Base-by-base conservation (phyloP, 2,329 filamentous ascomycete genomes). In the Cercospora zeae-maydis region DNA sequence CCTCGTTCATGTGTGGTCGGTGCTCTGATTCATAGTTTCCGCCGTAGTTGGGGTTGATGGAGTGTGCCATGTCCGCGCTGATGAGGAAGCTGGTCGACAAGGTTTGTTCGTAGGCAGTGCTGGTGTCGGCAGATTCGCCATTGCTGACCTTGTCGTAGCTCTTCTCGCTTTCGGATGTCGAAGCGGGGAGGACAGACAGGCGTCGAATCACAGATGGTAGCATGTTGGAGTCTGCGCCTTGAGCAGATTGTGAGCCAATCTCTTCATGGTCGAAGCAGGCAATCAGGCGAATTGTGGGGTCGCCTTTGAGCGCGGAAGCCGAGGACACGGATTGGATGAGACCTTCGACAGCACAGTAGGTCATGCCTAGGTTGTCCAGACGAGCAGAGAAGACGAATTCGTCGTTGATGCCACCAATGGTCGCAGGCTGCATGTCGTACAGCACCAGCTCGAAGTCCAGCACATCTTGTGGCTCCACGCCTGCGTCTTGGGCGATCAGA, bases 201-300 rank as follows among this genome's bases (percentile, higher is more conserved):
- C 95, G 90, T 65, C 91, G 89, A 59, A 98, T 84, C 52, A 98
- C 88, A 24, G 91, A 86, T 1, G 95, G 93, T 16, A 99, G 84
- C 62, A 96, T 84, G 78, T 96, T 96, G 4, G 92, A 96, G 78
- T 96, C 88, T 16, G 95, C 95, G 65, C 95, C 95, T 74, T 99
- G 95, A 4, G 93, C 93, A 2, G 92, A 96, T 62, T 86, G 88
- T 65, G 91, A 96, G 59, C 95, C 95, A 73, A 99, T 95, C 76
- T 99, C 95, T 78, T 99, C 95, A 79, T 99, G 93, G 75, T 99
- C 95, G 76, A 99, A 99, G 78, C 93, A 91, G 36, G 92, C 89
- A 69, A 96, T 89, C n/a, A 99, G 82, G 51, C 95, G 91, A 73
- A 98, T 97, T 16, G 86, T 88, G 3, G 85, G 81, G 73, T 97